Conservation (phyloP, 2,329 filamentous ascomycete species). For the Phoma herbarum region DNA sequence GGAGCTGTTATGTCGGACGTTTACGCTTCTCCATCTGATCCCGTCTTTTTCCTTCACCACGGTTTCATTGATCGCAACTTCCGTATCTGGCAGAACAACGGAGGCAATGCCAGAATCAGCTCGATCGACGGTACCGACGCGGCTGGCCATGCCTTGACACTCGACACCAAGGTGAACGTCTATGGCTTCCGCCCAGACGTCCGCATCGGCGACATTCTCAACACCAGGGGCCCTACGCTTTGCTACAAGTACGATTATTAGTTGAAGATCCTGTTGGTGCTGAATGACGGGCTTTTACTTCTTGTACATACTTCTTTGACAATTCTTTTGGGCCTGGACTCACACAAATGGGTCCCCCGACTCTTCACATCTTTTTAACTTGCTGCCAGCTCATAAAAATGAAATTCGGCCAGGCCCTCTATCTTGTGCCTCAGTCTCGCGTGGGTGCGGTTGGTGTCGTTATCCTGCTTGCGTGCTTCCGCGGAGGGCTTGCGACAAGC, state of each 20-base stretch:
- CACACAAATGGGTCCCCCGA: neutral
- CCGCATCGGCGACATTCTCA: constrained; percentile 40
- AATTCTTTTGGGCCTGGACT: neutral
- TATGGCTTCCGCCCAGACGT: constrained; percentile 40
- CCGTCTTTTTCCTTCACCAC: constrained; percentile 45
- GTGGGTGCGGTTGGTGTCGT: neutral
- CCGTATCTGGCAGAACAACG: constrained; percentile 59
- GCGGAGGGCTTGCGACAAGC: neutral
- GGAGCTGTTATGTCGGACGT: constrained; percentile 47
- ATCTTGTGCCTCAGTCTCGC: neutral
- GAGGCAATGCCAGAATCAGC: constrained; percentile 29
- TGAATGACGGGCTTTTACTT: neutral
- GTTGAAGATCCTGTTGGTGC: neutral
- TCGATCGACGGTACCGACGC: constrained; percentile 54
- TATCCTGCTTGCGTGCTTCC: neutral
- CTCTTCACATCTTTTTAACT: neutral
- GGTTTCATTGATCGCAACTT: constrained; percentile 59
- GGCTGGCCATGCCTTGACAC: constrained; percentile 33
- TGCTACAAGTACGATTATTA: constrained; percentile 51
- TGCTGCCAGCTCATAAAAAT: neutral
- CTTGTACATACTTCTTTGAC: neutral
- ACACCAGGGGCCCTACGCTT: constrained; percentile 34
- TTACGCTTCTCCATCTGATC: constrained; percentile 46
- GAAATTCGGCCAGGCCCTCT: neutral
- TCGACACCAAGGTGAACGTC: constrained; percentile 41